phyloP scores from a whole-genome alignment of 306 rosid genomes.

The Pterocarpus macrocarpus region DNA sequence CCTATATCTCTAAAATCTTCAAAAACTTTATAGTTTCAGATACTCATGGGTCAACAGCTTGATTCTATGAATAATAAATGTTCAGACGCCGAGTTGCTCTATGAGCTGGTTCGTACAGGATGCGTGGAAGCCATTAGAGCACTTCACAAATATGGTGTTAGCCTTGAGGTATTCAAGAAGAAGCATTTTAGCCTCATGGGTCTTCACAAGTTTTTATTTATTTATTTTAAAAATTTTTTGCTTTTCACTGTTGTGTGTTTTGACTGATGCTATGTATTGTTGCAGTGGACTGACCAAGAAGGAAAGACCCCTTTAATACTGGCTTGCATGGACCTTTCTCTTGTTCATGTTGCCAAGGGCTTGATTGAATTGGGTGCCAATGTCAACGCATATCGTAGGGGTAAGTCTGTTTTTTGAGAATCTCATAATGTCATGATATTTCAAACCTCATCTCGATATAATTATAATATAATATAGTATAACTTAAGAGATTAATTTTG shows the following conservation, averaged over 20 bases:
- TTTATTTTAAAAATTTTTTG: too few relatives aligned
- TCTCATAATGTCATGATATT: not conserved
- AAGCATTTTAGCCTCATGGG: not conserved
- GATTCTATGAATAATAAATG: too few relatives aligned
- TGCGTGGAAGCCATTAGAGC: not conserved
- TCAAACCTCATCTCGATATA: too few relatives aligned
- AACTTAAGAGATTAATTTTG: not conserved
- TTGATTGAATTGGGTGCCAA: constrained; percentile 12
- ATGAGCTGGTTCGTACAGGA: not conserved
- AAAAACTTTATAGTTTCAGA: too few relatives aligned
- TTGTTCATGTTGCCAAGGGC: not conserved
- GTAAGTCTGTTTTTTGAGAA: not conserved
- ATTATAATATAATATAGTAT: too few relatives aligned
- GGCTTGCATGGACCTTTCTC: constrained; percentile 3
- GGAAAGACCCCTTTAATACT: constrained; percentile 15
- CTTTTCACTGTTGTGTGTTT: not conserved
- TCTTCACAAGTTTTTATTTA: too few relatives aligned
- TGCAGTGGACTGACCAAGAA: constrained; percentile 3
- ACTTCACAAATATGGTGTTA: not conserved
- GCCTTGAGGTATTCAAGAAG: not conserved
- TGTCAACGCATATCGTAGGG: not conserved
- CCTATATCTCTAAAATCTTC: too few relatives aligned
- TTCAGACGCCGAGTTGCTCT: too few relatives aligned
- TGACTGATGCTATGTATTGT: not conserved
- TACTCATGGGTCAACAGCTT: too few relatives aligned